Percentiles rank a stretch among this genome's conserved stretches.
Conservation (phyloP, 345 rosid genomes). For the Kandelia obovata region DNA sequence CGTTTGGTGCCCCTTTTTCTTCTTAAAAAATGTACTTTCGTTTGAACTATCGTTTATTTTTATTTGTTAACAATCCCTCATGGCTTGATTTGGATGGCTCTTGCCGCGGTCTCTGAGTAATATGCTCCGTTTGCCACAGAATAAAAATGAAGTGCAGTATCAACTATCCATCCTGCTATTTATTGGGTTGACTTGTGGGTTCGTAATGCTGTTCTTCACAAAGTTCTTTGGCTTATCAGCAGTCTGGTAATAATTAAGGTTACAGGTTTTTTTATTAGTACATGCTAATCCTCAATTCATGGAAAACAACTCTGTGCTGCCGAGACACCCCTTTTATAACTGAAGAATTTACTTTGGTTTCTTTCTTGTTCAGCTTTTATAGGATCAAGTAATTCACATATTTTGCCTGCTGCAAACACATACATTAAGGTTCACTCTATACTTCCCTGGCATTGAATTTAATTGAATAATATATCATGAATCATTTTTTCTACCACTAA, state of each 20-base stretch:
- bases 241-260: slow-evolving; percentile 48
- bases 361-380: slow-evolving; percentile 11
- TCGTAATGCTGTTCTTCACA: slow-evolving; percentile 67
- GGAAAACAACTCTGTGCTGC: slow-evolving; percentile 1
- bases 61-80: no score
- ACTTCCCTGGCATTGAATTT: no score
- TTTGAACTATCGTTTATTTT: no score
- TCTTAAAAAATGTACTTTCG: no score
- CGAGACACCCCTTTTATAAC: not conserved
- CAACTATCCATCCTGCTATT: slow-evolving; percentile 72
- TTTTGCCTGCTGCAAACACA: slow-evolving; percentile 27
- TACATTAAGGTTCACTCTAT: slow-evolving; percentile 26
- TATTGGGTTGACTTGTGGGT: slow-evolving; percentile 69
- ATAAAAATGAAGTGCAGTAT: slow-evolving; percentile 75
- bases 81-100: not conserved
- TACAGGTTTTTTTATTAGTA: slow-evolving; percentile 7
- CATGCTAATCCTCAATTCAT: not conserved
- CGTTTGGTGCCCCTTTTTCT: no score
- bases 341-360: slow-evolving; percentile 4
- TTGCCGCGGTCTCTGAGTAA: not conserved
- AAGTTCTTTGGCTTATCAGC: slow-evolving; percentile 68
- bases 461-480: no score
- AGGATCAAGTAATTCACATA: slow-evolving; percentile 19
- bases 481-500: no score
- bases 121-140: slow-evolving; percentile 36